Percentiles rank a stretch among this genome's conserved stretches.
Conservation (phyloP, 1,139 yeast species). For the Pichia sp. region DNA sequence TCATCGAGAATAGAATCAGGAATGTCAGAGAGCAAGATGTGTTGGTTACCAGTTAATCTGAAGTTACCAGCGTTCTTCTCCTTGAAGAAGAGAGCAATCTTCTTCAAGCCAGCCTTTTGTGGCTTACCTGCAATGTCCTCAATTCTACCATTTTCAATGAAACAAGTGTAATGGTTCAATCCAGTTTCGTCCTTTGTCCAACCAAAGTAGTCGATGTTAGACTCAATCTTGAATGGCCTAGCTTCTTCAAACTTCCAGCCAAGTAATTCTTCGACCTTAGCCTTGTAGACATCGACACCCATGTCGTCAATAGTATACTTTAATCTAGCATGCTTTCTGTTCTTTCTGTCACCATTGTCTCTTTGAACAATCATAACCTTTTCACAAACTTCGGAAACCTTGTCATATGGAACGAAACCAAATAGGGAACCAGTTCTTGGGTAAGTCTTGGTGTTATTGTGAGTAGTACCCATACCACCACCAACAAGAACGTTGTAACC, state of each 20-base stretch:
- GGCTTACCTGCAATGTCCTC: slow-evolving; percentile 89
- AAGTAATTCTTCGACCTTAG: slow-evolving; percentile 74
- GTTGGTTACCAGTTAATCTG: slow-evolving; percentile 95
- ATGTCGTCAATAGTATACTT: slow-evolving; percentile 93
- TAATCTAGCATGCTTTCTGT: slow-evolving; percentile 96
- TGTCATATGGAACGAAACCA: slow-evolving; percentile 65
- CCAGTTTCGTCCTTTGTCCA: slow-evolving; percentile 92
- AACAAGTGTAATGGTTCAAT: slow-evolving; percentile 83
- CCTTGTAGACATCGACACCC: slow-evolving; percentile 76
- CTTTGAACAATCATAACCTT: slow-evolving; percentile 92
- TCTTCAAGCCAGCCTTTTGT: slow-evolving; percentile 80
- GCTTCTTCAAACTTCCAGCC: slow-evolving; percentile 71
- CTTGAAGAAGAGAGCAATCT: slow-evolving; percentile 62
- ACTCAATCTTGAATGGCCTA: slow-evolving; percentile 66
- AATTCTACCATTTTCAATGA: slow-evolving; percentile 95
- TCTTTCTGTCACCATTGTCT: slow-evolving; percentile 90
- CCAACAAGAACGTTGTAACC: slow-evolving; percentile 92
- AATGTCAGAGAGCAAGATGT: slow-evolving; percentile 68
- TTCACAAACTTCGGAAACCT: slow-evolving; percentile 76
- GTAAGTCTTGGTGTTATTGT: slow-evolving; percentile 92
- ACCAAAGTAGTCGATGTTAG: slow-evolving; percentile 88
- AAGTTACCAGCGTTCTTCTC: slow-evolving; percentile 63
- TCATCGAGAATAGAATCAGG: slow-evolving; percentile 58
- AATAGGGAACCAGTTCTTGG: slow-evolving; percentile 89
- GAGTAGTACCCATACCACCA: slow-evolving; percentile 99